Evolutionary conservation across 2,329 filamentous ascomycete species (phyloP).

Genomic region (Simplicillium aogashimaense): DNA sequence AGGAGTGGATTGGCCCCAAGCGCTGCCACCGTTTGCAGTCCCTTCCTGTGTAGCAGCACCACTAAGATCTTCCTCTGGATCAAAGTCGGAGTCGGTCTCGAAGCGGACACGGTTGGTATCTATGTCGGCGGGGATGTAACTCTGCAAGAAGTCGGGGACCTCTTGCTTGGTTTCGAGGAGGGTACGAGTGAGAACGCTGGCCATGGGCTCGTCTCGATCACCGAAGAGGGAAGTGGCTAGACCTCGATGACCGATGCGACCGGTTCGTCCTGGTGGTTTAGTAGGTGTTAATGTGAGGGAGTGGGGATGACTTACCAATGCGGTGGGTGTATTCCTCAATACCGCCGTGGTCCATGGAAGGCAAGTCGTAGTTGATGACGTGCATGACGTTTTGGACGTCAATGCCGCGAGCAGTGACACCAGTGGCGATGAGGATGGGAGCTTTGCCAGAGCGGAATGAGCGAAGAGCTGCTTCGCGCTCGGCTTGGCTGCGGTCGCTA

Average conservation of each 20-base stretch:
- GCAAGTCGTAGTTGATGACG: slow-evolving; percentile 90
- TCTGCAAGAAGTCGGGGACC: slow-evolving; percentile 72
- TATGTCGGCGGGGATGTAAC: slow-evolving; percentile 48
- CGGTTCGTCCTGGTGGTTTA: slow-evolving; percentile 62
- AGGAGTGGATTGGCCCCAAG: background rate
- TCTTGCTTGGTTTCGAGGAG: slow-evolving; percentile 70
- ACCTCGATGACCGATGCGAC: slow-evolving; percentile 81
- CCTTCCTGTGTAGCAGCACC: background rate
- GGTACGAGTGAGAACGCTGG: slow-evolving; percentile 64
- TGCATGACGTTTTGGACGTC: slow-evolving; percentile 82
- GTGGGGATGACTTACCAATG: slow-evolving; percentile 57
- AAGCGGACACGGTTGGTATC: slow-evolving; percentile 38
- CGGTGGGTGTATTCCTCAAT: slow-evolving; percentile 92
- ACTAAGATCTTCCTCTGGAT: slow-evolving; percentile 20
- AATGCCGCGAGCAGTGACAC: slow-evolving; percentile 77
- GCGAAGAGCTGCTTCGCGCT: slow-evolving; percentile 87
- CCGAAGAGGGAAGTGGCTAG: slow-evolving; percentile 85
- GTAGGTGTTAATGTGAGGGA: slow-evolving; percentile 1
- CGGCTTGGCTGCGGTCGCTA: slow-evolving; percentile 72
- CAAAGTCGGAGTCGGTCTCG: slow-evolving; percentile 45
- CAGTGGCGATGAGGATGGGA: slow-evolving; percentile 79
- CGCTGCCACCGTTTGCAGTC: background rate
- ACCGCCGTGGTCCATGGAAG: slow-evolving; percentile 64
- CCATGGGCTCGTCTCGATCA: slow-evolving; percentile 64
- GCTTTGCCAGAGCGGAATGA: slow-evolving; percentile 66